Conservation (phyloP, 257 asterid genomes). For the Solanum bulbocastanum region DNA sequence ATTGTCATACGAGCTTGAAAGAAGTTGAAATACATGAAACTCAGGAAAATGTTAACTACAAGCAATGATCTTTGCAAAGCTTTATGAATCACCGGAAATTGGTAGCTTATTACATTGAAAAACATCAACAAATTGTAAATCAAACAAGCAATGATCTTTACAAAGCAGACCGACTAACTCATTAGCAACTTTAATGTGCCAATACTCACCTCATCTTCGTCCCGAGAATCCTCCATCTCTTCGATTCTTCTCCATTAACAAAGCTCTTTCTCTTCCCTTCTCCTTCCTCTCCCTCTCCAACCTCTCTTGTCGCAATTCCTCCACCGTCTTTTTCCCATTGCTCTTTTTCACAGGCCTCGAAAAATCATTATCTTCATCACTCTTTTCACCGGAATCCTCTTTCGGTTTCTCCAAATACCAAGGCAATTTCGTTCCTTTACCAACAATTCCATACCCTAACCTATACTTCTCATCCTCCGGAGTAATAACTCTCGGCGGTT, state of each 20-base stretch:
- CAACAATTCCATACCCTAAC: constrained; percentile 83
- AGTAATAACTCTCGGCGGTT: constrained; percentile 64
- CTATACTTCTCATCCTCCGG: constrained; percentile 84
- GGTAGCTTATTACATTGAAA: not conserved
- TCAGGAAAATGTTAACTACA: not conserved
- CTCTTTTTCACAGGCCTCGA: constrained; percentile 14
- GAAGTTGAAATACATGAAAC: not conserved
- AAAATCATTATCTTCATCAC: constrained; percentile 16
- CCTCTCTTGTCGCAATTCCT: constrained; percentile 89
- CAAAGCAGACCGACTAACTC: not conserved
- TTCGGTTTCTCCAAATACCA: constrained; percentile 77
- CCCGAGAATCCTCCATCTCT: constrained; percentile 52
- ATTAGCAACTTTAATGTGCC: not conserved
- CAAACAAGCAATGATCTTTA: not conserved
- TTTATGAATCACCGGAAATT: not conserved
- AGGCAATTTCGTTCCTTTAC: constrained; percentile 90
- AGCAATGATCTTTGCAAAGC: not conserved
- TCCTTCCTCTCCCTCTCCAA: constrained; percentile 66
- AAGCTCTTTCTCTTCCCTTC: constrained; percentile 69
- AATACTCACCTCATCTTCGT: constrained; percentile 40
- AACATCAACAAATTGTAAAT: not conserved
- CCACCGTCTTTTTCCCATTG: constrained; percentile 64
- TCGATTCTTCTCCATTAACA: constrained; percentile 42
- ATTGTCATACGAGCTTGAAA: not conserved
- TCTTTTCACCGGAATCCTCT: constrained; percentile 10